These are phyloP conservation scores for Penicillium expansum DNA, from an alignment of 2,329 filamentous ascomycete species.

Conservation along the genomic window DNA sequence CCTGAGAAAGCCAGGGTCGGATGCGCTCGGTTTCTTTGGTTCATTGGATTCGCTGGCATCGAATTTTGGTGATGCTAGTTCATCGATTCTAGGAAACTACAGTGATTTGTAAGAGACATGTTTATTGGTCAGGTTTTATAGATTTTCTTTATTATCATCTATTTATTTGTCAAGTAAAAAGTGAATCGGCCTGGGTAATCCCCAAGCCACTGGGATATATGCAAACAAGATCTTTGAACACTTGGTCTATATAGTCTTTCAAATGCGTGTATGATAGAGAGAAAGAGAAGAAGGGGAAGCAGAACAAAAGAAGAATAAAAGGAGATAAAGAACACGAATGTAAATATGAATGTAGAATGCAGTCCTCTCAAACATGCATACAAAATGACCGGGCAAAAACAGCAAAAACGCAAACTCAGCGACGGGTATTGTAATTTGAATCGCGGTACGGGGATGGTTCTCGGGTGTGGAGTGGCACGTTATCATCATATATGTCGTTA, in stretches of 20 bases:
- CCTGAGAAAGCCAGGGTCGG: neutral
- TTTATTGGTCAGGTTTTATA: neutral
- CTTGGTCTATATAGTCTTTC: neutral
- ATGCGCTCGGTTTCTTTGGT: neutral
- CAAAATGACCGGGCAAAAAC: neutral
- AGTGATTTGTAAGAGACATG: neutral
- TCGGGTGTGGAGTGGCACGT: neutral
- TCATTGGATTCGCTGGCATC: neutral
- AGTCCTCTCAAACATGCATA: neutral
- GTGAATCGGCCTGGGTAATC: neutral
- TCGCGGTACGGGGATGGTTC: neutral
- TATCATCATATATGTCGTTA: neutral
- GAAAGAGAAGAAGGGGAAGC: no score
- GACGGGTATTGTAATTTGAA: neutral
- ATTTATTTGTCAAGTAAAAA: neutral
- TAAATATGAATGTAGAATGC: no score
- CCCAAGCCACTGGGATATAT: neutral
- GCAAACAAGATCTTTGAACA: neutral
- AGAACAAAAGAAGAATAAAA: neutral
- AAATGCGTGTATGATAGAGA: neutral
- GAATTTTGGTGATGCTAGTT: neutral
- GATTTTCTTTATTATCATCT: neutral
- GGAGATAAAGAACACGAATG: neutral
- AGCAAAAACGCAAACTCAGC: neutral
- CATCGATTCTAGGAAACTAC: neutral